Base-by-base conservation (phyloP, 768 basidiomycete species). In the Gautieria morchelliformis region DNA sequence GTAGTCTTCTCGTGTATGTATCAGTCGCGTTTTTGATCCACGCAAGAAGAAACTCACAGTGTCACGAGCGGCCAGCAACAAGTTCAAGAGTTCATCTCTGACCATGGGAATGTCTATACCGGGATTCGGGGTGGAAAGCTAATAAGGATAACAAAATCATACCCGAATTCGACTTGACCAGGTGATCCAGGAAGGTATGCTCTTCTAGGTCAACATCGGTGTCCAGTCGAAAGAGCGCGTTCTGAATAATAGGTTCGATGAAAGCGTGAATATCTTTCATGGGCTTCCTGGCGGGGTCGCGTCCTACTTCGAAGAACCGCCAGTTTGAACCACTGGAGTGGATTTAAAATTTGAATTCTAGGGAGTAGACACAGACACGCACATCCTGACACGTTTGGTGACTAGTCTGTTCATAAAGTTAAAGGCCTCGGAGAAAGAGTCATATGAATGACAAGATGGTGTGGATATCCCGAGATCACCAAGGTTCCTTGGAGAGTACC, bases 31-130 rank as follows among this genome's bases (percentile, higher is more conserved):
- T 11, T 11, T 3, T 41, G 12, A 14, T n/a, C 20, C 8, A 40
- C 56, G 53, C 7, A 40, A 44, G n/a, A 45, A 20, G 12, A 24
- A 5, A n/a, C 56, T 12, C 27, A 60, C 59, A 17, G 73, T 73
- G 58, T 74, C 73, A 19, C 71, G 61, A 15, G 70, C 64, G 10
- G 73, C 73, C 15, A 73, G 63, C 2, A 74, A 64, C 49, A 73
- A 64, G 53, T 74, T 74, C 58, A 73, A 66, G n/a, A 72, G 59
- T 50, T 73, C 69, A 55, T 72, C 71, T 49, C 70, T 65, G 19
- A 74, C 62, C 27, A 64, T 35, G 24, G 67, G 63, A 5, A 46
- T 19, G 54, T 71, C 72, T 73, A 37, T 17, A 32, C 22, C 27
- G 27, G 27, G 27, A 39, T 42, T 56, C n/a, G 17, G 9, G 19